Evolutionary conservation across 805 yeast species (phyloP), one percentile per base, ranked within the genome.

Genomic region (Metschnikowia cerradonensis): DNA sequence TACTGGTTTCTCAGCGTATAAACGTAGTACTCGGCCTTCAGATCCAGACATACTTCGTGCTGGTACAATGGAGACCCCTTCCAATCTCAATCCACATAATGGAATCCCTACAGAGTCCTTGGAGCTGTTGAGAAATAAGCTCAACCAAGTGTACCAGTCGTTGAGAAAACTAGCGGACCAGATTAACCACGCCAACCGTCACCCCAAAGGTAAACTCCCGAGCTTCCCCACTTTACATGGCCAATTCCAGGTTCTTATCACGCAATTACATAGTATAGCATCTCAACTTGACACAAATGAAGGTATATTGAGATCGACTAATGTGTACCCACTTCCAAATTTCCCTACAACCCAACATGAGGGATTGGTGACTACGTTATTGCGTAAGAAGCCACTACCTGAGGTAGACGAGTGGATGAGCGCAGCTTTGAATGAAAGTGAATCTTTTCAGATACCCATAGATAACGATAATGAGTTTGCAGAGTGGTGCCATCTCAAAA

Each of bases 321-420:
- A 88, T 47, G 91, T 84, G 1, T 92, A 81, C 61, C 99, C 99
- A 1, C 72, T 88, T 48, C 86, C 91, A 0, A 78, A 79, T 19
- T 94, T 92, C 64, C 97, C 97, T 7, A 81, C 95, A 0, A 80
- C 89, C 0, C 86, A 88, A 41, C 91, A 88, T 56, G 91, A 88
- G 60, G 88, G 90, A 2, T 74, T 94, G 34, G 70, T 91, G 46
- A 87, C 96, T 0, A 90, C 97, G 0, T 72, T 94, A 52, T 67
- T 94, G 52, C 78, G 98, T 52, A 94, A 91, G 65, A 92, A 91
- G 64, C 85, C 86, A 45, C 72, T 88, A 10, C 98, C 99, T 0
- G 97, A 91, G 55, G 96, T 92, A 2, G 88, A 83, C 47, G 87
- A 82, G 43, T 92, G 98, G 97, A 79, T 90, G 6, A 75, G 75